These are phyloP conservation scores for Bacterosira constricta DNA, from an alignment of 108 stramenopile genomes.

Conservation along the genomic window DNA sequence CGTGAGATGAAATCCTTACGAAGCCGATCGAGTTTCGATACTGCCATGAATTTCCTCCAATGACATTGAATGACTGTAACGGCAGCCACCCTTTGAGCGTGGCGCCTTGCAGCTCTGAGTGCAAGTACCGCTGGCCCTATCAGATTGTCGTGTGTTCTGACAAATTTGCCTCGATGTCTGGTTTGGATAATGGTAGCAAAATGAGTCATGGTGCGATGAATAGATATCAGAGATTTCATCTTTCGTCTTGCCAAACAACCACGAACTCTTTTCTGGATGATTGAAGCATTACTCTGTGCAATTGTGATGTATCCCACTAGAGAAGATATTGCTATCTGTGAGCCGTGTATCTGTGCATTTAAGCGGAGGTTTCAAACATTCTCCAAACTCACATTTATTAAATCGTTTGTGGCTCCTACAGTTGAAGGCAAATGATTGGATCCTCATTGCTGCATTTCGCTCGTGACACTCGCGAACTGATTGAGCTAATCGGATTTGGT, in stretches of 20 bases:
- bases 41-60: background rate
- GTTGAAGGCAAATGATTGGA: conserved; percentile 3
- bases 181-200: background rate
- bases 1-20: background rate
- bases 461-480: background rate
- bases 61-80: conserved; percentile 6
- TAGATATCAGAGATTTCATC: background rate
- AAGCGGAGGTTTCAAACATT: background rate
- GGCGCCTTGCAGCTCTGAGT: background rate
- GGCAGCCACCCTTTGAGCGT: background rate
- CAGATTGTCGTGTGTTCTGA: background rate
- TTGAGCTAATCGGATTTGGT: no score
- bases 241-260: conserved; percentile 3
- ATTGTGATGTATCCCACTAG: background rate
- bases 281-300: background rate
- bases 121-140: conserved; percentile 3
- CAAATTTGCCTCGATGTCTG: background rate
- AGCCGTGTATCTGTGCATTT: background rate
- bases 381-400: background rate
- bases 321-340: background rate
- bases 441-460: background rate
- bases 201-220: background rate
- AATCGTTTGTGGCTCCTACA: conserved; percentile 4
- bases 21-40: background rate
- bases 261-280: background rate